phyloP scores from a whole-genome alignment of 2,329 filamentous ascomycete species.

The Ceratocystis papillata region DNA sequence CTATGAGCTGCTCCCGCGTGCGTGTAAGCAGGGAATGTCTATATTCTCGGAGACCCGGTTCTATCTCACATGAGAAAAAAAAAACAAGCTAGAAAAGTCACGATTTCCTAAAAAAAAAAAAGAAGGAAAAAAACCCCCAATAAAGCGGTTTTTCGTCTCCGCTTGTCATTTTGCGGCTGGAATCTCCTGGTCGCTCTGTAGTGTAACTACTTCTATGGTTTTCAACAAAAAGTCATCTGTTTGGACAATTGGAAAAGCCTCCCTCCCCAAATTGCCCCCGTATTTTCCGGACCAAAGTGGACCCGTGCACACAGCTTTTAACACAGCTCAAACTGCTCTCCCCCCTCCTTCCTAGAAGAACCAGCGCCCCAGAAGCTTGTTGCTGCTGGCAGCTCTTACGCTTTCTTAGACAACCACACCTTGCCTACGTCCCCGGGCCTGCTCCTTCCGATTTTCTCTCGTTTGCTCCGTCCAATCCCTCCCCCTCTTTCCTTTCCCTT shows the following conservation, averaged over 20 bases:
- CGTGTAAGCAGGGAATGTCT: too few relatives aligned
- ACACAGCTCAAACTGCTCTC: not conserved
- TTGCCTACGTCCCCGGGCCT: slow-evolving; percentile 8
- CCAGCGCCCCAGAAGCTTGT: not conserved
- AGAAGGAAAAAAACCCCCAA: not conserved
- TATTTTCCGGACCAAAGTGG: slow-evolving; percentile 16
- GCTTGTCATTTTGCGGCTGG: too few relatives aligned
- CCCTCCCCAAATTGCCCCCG: not conserved
- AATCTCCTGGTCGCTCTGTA: too few relatives aligned
- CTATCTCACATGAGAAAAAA: too few relatives aligned
- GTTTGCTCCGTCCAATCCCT: slow-evolving; percentile 16
- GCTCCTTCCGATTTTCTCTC: slow-evolving; percentile 18
- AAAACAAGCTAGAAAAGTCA: too few relatives aligned
- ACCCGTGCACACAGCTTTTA: slow-evolving; percentile 8
- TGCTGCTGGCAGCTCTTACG: not conserved
- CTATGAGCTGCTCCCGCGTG: too few relatives aligned
- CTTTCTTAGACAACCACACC: not conserved
- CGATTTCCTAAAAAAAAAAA: not conserved
- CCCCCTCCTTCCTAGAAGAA: not conserved
- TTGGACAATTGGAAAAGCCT: not conserved
- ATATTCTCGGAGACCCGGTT: too few relatives aligned
- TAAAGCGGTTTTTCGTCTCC: too few relatives aligned
- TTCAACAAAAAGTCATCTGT: too few relatives aligned
- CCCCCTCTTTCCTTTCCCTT: not conserved
- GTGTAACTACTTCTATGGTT: too few relatives aligned